These are phyloP conservation scores for Colletotrichum scovillei DNA, from an alignment of 2,329 filamentous ascomycete genomes.

Conservation along the genomic window DNA sequence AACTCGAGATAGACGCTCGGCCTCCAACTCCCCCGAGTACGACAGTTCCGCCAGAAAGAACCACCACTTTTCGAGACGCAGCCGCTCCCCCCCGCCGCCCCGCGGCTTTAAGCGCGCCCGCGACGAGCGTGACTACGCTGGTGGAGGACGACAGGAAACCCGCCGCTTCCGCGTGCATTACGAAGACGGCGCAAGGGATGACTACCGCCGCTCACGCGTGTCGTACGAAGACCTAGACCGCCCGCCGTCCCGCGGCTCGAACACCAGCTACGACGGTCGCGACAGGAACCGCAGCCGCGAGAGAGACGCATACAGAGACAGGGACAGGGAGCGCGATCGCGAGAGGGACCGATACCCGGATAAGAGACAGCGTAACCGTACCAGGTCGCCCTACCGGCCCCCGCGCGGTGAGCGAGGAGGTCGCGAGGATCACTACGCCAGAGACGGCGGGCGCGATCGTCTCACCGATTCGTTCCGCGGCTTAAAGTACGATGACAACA, in stretches of 20 bases:
- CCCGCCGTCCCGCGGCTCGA: conserved; percentile 54
- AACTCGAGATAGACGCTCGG: conserved; percentile 71
- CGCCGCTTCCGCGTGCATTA: conserved; percentile 72
- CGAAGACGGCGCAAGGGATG: conserved; percentile 65
- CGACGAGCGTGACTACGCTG: conserved; percentile 67
- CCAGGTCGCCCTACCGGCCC: conserved; percentile 58
- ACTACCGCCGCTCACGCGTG: conserved; percentile 58
- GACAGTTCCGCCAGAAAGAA: conserved; percentile 54
- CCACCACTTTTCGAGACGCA: conserved; percentile 57
- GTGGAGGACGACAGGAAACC: conserved; percentile 59
- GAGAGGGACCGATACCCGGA: conserved; percentile 59
- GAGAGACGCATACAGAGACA: conserved; percentile 40
- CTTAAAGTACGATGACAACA: conserved; percentile 58
- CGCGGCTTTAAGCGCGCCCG: conserved; percentile 75
- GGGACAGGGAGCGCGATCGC: conserved; percentile 40
- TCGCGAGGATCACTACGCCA: conserved; percentile 47
- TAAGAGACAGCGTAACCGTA: conserved; percentile 68
- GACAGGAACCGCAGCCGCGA: conserved; percentile 55
- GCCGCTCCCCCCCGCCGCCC: conserved; percentile 67
- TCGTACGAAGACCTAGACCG: conserved; percentile 70
- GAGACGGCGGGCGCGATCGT: conserved; percentile 44
- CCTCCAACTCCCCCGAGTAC: conserved; percentile 66
- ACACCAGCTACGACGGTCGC: conserved; percentile 62
- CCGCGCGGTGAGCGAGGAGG: conserved; percentile 51
- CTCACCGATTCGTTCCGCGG: conserved; percentile 38